A percentile compares a stretch with the other conserved stretches of the same genome.
phyloP scores from a whole-genome alignment of 495 filamentous ascomycete species.

The Penicillium cinerascens region DNA sequence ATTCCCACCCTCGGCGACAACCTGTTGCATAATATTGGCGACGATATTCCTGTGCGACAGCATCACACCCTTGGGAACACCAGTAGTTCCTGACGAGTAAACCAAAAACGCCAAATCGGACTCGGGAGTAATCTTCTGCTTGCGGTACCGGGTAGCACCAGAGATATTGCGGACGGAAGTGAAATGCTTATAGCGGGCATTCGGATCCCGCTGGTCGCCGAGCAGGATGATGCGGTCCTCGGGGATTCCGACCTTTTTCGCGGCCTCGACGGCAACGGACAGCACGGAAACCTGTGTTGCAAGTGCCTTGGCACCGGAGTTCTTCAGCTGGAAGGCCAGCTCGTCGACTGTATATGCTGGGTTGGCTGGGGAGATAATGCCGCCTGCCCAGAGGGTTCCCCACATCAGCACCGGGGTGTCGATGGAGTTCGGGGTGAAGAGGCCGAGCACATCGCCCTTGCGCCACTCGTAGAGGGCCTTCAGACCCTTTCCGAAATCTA shows the following conservation, averaged over 20 bases:
- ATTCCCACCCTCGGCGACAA: conserved; percentile 55
- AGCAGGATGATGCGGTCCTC: conserved; percentile 67
- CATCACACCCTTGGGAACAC: conserved; percentile 91
- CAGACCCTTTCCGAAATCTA: conserved; percentile 77
- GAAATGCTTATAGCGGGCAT: conserved; percentile 68
- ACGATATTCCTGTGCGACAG: conserved; percentile 80
- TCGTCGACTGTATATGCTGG: conserved; percentile 84
- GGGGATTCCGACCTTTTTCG: conserved; percentile 61
- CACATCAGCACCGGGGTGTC: conserved; percentile 69
- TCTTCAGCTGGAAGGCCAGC: conserved; percentile 81
- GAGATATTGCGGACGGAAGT: conserved; percentile 61
- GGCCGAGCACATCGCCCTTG: conserved; percentile 72
- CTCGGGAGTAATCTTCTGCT: conserved; percentile 42
- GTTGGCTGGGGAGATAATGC: conserved; percentile 77
- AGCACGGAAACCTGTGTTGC: conserved; percentile 67
- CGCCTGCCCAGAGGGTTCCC: conserved; percentile 83
- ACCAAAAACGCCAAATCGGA: conserved; percentile 63
- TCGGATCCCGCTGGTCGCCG: conserved; percentile 66
- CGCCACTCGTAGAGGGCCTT: conserved; percentile 68
- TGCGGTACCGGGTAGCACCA: conserved; percentile 43
- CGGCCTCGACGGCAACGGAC: conserved; percentile 60
- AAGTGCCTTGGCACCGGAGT: conserved; percentile 72
- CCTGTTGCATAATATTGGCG: conserved; percentile 60
- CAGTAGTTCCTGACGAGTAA: conserved; percentile 89
- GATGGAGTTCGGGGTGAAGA: conserved; percentile 73